These are phyloP conservation scores for Earliella scabrosa DNA, from an alignment of 1,284 basidiomycete genomes.

Conservation along the genomic window DNA sequence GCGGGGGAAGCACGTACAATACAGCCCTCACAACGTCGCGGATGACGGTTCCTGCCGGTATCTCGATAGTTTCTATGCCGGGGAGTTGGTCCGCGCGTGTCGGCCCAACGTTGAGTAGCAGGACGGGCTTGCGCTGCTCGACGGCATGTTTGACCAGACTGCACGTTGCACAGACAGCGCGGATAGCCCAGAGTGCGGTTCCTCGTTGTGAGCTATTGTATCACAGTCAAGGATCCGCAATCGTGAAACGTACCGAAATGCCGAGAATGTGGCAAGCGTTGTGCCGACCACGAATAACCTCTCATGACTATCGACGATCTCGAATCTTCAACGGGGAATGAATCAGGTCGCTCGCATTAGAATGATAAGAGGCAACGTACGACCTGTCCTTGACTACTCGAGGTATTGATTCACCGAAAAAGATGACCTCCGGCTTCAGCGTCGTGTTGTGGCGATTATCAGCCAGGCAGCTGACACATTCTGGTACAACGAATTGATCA, in stretches of 20 bases:
- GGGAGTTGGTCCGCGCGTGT: conserved; percentile 80
- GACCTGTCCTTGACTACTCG: conserved; percentile 67
- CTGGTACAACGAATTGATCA: conserved; percentile 78
- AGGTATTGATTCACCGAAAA: conserved; percentile 88
- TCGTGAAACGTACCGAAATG: conserved; percentile 76
- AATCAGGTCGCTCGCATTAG: background rate
- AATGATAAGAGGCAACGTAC: conserved; percentile 46
- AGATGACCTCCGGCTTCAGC: conserved; percentile 85
- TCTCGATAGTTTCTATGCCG: conserved; percentile 78
- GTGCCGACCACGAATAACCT: conserved; percentile 84
- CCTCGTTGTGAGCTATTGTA: too few species aligned
- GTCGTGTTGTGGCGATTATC: conserved; percentile 59
- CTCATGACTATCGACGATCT: conserved; percentile 63
- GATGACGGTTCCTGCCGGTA: conserved; percentile 71
- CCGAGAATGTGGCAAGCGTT: conserved; percentile 90
- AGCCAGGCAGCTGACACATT: conserved; percentile 66
- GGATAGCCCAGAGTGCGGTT: too few species aligned
- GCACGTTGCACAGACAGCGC: background rate
- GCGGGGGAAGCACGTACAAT: conserved; percentile 48
- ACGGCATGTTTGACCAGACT: conserved; percentile 84
- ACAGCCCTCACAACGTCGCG: conserved; percentile 60
- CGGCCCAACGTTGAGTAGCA: conserved; percentile 86
- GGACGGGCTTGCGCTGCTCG: conserved; percentile 74
- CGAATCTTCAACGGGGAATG: conserved; percentile 49
- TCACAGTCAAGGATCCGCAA: too few species aligned